Conservation (phyloP, 768 basidiomycete species). For the Boletus reticuloceps region DNA sequence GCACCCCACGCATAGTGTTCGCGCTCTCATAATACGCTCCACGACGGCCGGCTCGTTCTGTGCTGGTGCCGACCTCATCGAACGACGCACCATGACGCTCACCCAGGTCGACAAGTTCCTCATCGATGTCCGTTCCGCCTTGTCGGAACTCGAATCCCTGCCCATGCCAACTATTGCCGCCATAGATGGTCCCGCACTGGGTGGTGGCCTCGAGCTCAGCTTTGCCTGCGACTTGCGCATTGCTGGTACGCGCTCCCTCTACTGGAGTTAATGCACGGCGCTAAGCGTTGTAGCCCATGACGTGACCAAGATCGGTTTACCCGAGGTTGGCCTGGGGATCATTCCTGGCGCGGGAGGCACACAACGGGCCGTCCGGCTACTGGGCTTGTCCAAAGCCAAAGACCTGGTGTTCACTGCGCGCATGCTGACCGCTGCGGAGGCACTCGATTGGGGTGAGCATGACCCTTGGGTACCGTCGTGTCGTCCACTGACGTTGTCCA, state of each 20-base stretch:
- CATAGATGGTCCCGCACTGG: constrained; percentile 90
- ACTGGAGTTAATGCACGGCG: neutral
- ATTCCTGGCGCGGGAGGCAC: constrained; percentile 93
- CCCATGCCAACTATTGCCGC: constrained; percentile 90
- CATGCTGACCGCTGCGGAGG: constrained; percentile 62
- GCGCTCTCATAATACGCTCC: constrained; percentile 82
- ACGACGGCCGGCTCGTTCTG: constrained; percentile 80
- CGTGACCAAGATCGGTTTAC: constrained; percentile 85
- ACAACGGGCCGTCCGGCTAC: constrained; percentile 72
- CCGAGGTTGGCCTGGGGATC: constrained; percentile 77
- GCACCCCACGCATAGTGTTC: constrained; percentile 44
- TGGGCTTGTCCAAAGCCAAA: constrained; percentile 81
- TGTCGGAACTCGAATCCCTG: constrained; percentile 75
- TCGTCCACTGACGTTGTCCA: constrained; percentile 32
- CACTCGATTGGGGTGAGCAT: constrained; percentile 62
- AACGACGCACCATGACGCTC: constrained; percentile 80
- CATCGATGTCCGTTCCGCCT: constrained; percentile 62
- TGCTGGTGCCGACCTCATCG: constrained; percentile 86
- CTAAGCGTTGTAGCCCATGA: constrained; percentile 41
- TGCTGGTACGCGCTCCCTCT: constrained; percentile 56
- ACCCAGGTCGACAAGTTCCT: constrained; percentile 77
- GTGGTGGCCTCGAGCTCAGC: constrained; percentile 87
- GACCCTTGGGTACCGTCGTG: neutral
- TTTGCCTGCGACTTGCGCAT: constrained; percentile 90
- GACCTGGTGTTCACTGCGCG: constrained; percentile 84